Base-by-base conservation (phyloP, 306 rosid species). In the Canavalia gladiata region DNA sequence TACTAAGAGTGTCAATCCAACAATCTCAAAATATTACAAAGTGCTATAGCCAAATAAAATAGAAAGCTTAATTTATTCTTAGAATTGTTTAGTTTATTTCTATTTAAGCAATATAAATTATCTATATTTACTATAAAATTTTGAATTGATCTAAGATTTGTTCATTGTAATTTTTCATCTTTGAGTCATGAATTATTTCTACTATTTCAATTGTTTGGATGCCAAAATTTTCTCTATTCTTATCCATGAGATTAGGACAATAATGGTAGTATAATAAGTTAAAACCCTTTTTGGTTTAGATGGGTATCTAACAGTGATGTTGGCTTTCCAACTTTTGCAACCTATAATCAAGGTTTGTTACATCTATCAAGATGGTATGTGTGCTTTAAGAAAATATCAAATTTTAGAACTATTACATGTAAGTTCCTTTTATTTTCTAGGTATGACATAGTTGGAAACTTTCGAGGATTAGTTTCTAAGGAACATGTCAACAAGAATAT, bases 291-390 rank as follows among this genome's bases (percentile, higher is more conserved):
- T 28, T 33, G 62, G 58, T 84, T 72, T 91, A 95, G 99, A 72
- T 95, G 99, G 99, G 95, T 95, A 68, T 92, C 97, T 58, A 95
- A 95, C 88, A 97, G 99, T 66, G 88, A 93, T 75, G 97, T 95
- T 81, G 99, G 99, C 59, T 95, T 97, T 51, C 99, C 97, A n/a
- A 97, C 99, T 58, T 95, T 95, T 89, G 97, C 99, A 31, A 97
- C 99, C 45, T 95, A 86, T 57, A 97, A 95, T 82, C 97, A 91
- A 93, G 99, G 99, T 93, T 73, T 68, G 90, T 64, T 77, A 46
- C 34, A 57, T 83, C 83, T 85, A 30, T 51, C 31, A n/a, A 47
- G 68, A 68, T 12, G 31, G 33, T 64, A 9, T 75, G 35, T 66
- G 51, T 57, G 74, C 62, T 72, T 28, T 18, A 28, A 30, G 41